Conservation (phyloP, 352 stramenopile species). For the Pythium utonaiense region DNA sequence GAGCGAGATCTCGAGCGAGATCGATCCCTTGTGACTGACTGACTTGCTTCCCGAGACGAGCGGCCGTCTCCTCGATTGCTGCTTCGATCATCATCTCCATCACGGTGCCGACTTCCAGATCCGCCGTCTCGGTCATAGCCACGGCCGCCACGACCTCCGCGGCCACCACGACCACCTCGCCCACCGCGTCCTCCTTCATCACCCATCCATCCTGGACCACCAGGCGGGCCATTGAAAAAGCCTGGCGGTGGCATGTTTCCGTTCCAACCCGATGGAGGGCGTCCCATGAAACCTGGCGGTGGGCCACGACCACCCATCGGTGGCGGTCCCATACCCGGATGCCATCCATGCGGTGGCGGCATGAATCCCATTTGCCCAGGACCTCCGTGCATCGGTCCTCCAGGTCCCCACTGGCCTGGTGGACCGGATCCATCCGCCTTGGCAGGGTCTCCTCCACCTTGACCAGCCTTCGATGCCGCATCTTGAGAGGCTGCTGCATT, state of each 20-base stretch:
- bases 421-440: slow-evolving; percentile 21
- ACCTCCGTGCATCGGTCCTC: slow-evolving; percentile 21
- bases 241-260: slow-evolving; percentile 36
- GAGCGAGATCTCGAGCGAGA: slow-evolving; percentile 50
- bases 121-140: slow-evolving; percentile 18
- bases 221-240: slow-evolving; percentile 37
- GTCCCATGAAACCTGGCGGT: slow-evolving; percentile 27
- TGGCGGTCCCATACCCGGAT: slow-evolving; percentile 64
- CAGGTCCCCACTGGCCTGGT: slow-evolving; percentile 22
- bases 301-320: slow-evolving; percentile 19
- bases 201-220: slow-evolving; percentile 48
- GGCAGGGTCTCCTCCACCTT: slow-evolving; percentile 16
- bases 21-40: slow-evolving; percentile 34
- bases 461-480: background rate
- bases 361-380: slow-evolving; percentile 43
- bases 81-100: slow-evolving; percentile 34
- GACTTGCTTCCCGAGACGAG: slow-evolving; percentile 34
- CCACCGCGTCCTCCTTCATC: slow-evolving; percentile 28
- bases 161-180: slow-evolving; percentile 29
- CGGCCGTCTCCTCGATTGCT: slow-evolving; percentile 17
- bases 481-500: slow-evolving; percentile 23
- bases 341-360: slow-evolving; percentile 57
- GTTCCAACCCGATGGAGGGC: slow-evolving; percentile 40
- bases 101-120: slow-evolving; percentile 12
- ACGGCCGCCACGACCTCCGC: slow-evolving; percentile 25